Evolutionary conservation across 331 rosid genomes (phyloP).

Genomic region (Acacia pycnantha): DNA sequence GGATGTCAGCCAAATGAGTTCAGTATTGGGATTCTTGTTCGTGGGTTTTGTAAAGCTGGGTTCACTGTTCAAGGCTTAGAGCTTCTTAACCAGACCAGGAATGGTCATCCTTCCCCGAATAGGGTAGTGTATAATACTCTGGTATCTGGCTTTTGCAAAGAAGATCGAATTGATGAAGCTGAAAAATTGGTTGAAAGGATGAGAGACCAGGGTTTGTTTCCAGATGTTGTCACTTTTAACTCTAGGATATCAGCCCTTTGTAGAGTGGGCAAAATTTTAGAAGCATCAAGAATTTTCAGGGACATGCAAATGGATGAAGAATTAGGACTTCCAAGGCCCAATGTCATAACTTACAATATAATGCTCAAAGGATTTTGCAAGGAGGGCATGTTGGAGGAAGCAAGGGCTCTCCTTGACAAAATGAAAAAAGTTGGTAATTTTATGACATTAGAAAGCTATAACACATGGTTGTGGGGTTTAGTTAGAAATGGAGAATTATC

Average conservation of each 20-base stretch:
- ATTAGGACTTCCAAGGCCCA: conserved; percentile 84
- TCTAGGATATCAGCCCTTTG: conserved; percentile 87
- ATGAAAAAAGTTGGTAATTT: conserved; percentile 47
- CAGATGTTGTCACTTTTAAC: conserved; percentile 82
- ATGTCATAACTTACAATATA: conserved; percentile 63
- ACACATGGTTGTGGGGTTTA: conserved; percentile 75
- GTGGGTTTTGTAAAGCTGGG: conserved; percentile 77
- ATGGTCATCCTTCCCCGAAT: conserved; percentile 33
- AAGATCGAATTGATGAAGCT: conserved; percentile 65
- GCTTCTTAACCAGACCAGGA: conserved; percentile 41
- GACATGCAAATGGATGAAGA: conserved; percentile 82
- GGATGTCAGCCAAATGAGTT: conserved; percentile 77
- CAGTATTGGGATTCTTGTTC: conserved; percentile 70
- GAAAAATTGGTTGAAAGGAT: conserved; percentile 78
- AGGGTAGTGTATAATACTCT: conserved; percentile 75
- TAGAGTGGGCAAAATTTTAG: conserved; percentile 62
- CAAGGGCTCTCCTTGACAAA: conserved; percentile 57
- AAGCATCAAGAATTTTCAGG: conserved; percentile 86
- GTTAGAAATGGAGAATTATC: conserved; percentile 57
- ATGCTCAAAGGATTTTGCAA: conserved; percentile 82
- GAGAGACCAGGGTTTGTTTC: conserved; percentile 59
- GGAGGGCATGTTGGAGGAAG: conserved; percentile 74
- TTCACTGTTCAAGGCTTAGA: conserved; percentile 43
- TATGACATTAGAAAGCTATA: conserved; percentile 60
- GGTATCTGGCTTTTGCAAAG: conserved; percentile 69